Conservation (phyloP, 306 rosid genomes). For the Calophaca sinica region DNA sequence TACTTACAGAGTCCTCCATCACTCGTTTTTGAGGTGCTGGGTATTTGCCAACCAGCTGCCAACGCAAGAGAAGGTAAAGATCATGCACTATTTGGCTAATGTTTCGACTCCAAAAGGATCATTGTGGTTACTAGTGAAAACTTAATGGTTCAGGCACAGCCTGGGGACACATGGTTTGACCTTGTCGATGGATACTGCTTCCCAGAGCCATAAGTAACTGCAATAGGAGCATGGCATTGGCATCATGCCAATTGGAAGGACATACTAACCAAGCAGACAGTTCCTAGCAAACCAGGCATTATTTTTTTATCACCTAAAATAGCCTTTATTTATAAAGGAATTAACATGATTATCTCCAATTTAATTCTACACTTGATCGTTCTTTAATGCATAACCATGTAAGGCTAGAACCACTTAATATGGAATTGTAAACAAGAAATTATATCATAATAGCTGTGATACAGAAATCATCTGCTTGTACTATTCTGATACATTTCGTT, state of each 20-base stretch:
- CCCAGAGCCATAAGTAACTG: constrained; percentile 46
- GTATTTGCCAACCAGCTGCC: no score
- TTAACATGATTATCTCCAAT: constrained; percentile 13
- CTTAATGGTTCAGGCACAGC: constrained; percentile 41
- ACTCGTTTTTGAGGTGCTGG: no score
- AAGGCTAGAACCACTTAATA: constrained; percentile 1
- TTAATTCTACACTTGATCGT: neutral
- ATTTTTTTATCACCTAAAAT: neutral
- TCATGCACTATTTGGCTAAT: neutral
- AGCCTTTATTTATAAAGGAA: constrained; percentile 2
- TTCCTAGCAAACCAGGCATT: constrained; percentile 10
- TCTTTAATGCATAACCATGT: constrained; percentile 20
- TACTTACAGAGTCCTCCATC: no score
- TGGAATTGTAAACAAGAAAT: neutral
- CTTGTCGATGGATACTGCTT: constrained; percentile 43
- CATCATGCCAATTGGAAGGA: neutral
- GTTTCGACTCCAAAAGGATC: neutral
- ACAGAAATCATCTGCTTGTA: neutral
- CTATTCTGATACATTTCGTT: neutral
- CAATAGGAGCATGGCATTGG: constrained; percentile 19
- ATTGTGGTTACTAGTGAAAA: constrained; percentile 18
- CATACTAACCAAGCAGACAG: constrained; percentile 3
- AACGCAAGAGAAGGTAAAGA: no score
- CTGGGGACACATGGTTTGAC: constrained; percentile 46
- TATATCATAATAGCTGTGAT: neutral